Evolutionary conservation across 2,329 filamentous ascomycete genomes (phyloP).

Genomic region (Fusarium cyanostomum): DNA sequence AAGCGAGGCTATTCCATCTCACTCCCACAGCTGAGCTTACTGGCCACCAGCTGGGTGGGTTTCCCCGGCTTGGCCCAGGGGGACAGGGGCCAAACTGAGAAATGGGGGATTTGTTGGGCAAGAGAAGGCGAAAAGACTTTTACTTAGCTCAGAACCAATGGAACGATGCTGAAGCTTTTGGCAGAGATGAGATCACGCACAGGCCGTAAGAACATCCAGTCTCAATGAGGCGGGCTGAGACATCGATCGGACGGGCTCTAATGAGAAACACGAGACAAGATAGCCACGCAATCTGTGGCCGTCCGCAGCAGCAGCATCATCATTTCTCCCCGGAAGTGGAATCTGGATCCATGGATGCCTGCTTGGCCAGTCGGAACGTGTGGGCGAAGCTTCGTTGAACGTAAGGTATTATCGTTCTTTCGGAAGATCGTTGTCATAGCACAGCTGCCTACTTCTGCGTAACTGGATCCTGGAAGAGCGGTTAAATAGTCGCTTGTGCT

Average conservation of each 20-base stretch:
- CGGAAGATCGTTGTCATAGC: not conserved
- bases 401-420: slow-evolving; percentile 18
- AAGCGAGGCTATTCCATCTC: slow-evolving; percentile 33
- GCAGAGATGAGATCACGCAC: not conserved
- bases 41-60: slow-evolving; percentile 36
- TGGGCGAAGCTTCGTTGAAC: slow-evolving; percentile 25
- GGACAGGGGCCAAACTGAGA: slow-evolving; percentile 31
- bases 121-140: slow-evolving; percentile 14
- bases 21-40: slow-evolving; percentile 25
- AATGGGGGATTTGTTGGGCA: slow-evolving; percentile 35
- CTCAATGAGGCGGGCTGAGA: not conserved
- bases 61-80: slow-evolving; percentile 36
- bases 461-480: slow-evolving; percentile 27
- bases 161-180: slow-evolving; percentile 17
- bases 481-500: slow-evolving; percentile 32
- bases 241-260: slow-evolving; percentile 13
- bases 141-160: slow-evolving; percentile 16
- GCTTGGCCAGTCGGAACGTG: slow-evolving; percentile 37
- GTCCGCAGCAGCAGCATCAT: slow-evolving; percentile 4
- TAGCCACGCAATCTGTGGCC: slow-evolving; percentile 21
- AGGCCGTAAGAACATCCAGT: not conserved
- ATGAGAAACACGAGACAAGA: slow-evolving; percentile 16
- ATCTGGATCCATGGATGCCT: slow-evolving; percentile 18
- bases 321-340: slow-evolving; percentile 5
- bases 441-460: slow-evolving; percentile 20